A percentile compares a stretch with the other conserved stretches of the same genome.
phyloP scores from a whole-genome alignment of 495 filamentous ascomycete genomes.

The Hypoxylon crocopeplum region DNA sequence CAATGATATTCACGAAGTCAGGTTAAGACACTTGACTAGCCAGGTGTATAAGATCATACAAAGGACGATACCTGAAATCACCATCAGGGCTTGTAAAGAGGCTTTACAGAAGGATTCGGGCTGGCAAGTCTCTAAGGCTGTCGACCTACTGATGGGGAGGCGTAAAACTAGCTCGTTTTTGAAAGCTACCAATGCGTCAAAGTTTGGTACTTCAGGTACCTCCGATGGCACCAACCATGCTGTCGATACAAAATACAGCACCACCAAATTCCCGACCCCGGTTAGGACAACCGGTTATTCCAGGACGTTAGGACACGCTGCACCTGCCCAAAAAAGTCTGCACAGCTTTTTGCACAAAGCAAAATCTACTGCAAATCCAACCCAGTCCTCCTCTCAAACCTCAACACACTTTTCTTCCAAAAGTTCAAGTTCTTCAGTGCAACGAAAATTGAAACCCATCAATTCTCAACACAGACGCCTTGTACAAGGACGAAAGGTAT shows the following conservation, averaged over 20 bases:
- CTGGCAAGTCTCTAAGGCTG: slow-evolving; percentile 40
- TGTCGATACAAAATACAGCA: not conserved
- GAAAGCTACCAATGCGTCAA: slow-evolving; percentile 7
- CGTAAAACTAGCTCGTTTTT: slow-evolving; percentile 10
- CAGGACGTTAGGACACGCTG: not conserved
- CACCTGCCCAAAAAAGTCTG: slow-evolving; percentile 5
- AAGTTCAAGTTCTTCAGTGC: slow-evolving; percentile 4
- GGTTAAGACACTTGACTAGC: slow-evolving; percentile 34
- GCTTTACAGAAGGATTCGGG: slow-evolving; percentile 34
- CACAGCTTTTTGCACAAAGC: slow-evolving; percentile 17
- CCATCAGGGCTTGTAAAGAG: slow-evolving; percentile 34
- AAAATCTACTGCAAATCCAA: slow-evolving; percentile 10
- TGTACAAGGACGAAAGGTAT: no score
- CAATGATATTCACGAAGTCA: slow-evolving; percentile 38
- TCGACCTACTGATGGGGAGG: slow-evolving; percentile 25
- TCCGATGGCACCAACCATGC: not conserved
- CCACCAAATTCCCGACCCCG: no score
- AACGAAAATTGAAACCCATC: slow-evolving; percentile 1
- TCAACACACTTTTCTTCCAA: slow-evolving; percentile 11
- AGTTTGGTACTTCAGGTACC: not conserved
- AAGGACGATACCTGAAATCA: slow-evolving; percentile 27
- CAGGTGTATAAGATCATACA: slow-evolving; percentile 42
- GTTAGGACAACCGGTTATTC: no score
- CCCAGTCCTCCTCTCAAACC: slow-evolving; percentile 4
- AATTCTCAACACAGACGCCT: slow-evolving; percentile 30